Percentiles rank a stretch among this genome's conserved stretches.
Evolutionary conservation across 192 early-diverging fungal species (phyloP).

Genomic region (Umbelopsis sp.): DNA sequence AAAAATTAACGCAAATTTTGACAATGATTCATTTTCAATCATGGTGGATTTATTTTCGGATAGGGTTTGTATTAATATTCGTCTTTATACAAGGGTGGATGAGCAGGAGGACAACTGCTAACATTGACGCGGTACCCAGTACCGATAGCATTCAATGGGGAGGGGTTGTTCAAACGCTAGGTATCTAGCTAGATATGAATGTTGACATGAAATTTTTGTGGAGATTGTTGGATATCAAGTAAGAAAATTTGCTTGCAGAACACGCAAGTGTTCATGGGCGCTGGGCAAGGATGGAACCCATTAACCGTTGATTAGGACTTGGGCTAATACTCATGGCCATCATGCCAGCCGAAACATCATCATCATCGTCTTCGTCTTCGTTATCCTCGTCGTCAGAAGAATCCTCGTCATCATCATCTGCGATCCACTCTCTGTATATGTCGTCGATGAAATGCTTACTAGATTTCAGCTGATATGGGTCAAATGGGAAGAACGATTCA

Average conservation of each 20-base stretch:
- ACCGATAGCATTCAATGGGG: neutral
- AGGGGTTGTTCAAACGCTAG: no score
- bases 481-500: conserved; percentile 92
- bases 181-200: neutral
- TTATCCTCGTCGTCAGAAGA: conserved; percentile 40
- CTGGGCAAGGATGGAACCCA: conserved; percentile 4
- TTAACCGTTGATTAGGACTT: conserved; percentile 44
- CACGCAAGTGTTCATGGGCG: neutral
- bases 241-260: neutral
- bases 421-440: conserved; percentile 84
- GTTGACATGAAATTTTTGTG: neutral
- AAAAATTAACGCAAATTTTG: no score
- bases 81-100: neutral
- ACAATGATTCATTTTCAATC: no score
- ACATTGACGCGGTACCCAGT: neutral
- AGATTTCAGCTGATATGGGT: conserved; percentile 79
- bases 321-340: conserved; percentile 61
- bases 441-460: conserved; percentile 67
- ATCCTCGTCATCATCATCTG: conserved; percentile 59
- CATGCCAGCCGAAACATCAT: conserved; percentile 44
- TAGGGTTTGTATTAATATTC: neutral
- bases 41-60: neutral
- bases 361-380: conserved; percentile 41
- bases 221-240: neutral
- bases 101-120: neutral